phyloP scores from a whole-genome alignment of 1,284 basidiomycete genomes.

The Earliella scabrosa region DNA sequence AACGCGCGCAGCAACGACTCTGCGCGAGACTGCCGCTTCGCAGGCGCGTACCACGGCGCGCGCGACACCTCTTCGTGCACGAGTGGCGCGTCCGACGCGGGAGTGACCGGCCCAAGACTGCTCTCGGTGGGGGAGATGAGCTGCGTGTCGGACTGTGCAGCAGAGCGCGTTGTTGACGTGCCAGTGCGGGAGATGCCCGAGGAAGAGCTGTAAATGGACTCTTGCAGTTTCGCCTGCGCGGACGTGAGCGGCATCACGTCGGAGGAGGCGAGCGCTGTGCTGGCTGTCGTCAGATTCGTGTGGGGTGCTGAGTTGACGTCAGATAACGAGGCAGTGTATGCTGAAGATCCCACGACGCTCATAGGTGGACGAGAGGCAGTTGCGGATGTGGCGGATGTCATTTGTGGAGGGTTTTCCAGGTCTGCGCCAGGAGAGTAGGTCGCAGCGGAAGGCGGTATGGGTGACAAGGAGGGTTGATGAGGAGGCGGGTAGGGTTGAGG shows the following conservation, averaged over 20 bases:
- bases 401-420: neutral
- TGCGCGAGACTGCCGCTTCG: slow-evolving; percentile 10
- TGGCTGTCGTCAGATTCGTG: neutral
- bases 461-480: neutral
- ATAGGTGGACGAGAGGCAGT: neutral
- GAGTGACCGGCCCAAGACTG: neutral
- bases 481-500: too few species aligned
- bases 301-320: neutral
- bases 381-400: too few species aligned
- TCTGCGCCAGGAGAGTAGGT: too few species aligned
- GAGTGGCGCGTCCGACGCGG: neutral
- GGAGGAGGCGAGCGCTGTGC: neutral
- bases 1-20: slow-evolving; percentile 10
- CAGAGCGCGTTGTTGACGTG: neutral
- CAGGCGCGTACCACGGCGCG: slow-evolving; percentile 17
- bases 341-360: neutral
- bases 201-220: neutral
- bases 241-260: neutral
- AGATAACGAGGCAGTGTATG: neutral
- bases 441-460: neutral
- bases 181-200: neutral
- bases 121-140: neutral
- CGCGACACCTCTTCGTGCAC: slow-evolving; percentile 8
- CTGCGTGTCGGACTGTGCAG: slow-evolving; percentile 2
- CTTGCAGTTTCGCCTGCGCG: neutral